phyloP scores from a whole-genome alignment of 306 rosid genomes.

The Ziziphus jujuba region DNA sequence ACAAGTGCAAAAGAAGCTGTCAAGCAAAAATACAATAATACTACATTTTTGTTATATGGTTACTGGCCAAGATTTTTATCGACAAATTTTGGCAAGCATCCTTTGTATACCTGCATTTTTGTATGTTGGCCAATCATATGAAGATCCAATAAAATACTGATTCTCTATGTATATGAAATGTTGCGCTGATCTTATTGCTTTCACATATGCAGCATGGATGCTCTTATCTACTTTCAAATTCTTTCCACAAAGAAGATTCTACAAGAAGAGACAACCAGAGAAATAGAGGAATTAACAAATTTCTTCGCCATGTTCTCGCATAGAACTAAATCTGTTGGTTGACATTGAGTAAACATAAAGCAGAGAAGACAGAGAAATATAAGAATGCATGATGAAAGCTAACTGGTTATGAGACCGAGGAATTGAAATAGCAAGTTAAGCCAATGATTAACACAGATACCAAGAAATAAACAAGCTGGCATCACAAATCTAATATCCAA shows the following conservation, averaged over 20 bases:
- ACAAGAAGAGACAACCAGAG: conserved; percentile 22
- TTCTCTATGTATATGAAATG: conserved; percentile 59
- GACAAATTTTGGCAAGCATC: not conserved
- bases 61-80: not conserved
- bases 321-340: not conserved
- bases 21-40: too few relatives aligned
- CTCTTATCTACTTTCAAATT: conserved; percentile 74
- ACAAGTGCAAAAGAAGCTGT: too few relatives aligned
- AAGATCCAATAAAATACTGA: conserved; percentile 75
- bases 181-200: conserved; percentile 71
- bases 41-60: not conserved
- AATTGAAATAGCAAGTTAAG: not conserved
- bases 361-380: too few relatives aligned
- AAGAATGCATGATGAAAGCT: too few relatives aligned
- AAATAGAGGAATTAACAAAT: conserved; percentile 5
- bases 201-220: conserved; percentile 64
- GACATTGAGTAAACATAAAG: too few relatives aligned
- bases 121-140: conserved; percentile 69
- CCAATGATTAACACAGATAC: not conserved
- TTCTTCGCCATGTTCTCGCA: not conserved
- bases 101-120: conserved; percentile 59
- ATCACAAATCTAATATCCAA: not conserved
- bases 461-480: not conserved
- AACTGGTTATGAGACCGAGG: too few relatives aligned
- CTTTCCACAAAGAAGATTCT: conserved; percentile 70